phyloP scores from a whole-genome alignment of 2,329 filamentous ascomycete species.

The Phaeosphaeria sp. region DNA sequence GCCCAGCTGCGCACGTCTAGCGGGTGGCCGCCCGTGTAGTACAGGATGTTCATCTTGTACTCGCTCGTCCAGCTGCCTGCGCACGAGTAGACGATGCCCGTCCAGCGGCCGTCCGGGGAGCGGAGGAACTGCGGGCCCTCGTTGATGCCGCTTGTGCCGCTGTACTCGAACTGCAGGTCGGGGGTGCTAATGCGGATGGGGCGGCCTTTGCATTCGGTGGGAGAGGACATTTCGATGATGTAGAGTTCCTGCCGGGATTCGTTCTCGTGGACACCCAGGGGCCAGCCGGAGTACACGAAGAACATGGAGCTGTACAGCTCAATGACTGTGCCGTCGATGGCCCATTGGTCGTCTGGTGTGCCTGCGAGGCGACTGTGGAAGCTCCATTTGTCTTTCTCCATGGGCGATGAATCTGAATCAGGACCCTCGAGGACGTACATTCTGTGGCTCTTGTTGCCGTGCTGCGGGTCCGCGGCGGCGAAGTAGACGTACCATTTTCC shows the following conservation, averaged over 20 bases:
- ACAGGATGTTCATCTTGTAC: constrained; percentile 57
- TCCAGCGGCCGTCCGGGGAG: constrained; percentile 48
- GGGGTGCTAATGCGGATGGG: constrained; percentile 52
- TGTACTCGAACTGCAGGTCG: constrained; percentile 50
- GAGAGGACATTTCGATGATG: constrained; percentile 49
- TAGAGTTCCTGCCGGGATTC: constrained; percentile 54
- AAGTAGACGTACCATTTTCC: constrained; percentile 64
- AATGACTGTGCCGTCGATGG: constrained; percentile 57
- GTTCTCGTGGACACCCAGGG: constrained; percentile 40
- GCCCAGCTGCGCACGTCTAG: constrained; percentile 47
- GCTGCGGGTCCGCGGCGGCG: constrained; percentile 49
- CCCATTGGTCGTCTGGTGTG: constrained; percentile 54
- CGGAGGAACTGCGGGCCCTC: constrained; percentile 53
- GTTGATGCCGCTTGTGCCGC: constrained; percentile 52
- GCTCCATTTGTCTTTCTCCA: constrained; percentile 47
- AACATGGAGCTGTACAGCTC: constrained; percentile 47
- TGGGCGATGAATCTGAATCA: constrained; percentile 33
- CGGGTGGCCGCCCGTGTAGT: constrained; percentile 51
- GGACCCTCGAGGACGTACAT: constrained; percentile 57
- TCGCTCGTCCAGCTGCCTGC: constrained; percentile 56
- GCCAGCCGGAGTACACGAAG: constrained; percentile 58
- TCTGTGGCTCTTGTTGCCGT: constrained; percentile 55
- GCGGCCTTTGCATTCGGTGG: constrained; percentile 43
- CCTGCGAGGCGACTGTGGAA: constrained; percentile 51
- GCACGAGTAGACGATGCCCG: constrained; percentile 56